Evolutionary conservation across 208 protist genomes (phyloP).

Genomic region (Trypanosoma cruzi): DNA sequence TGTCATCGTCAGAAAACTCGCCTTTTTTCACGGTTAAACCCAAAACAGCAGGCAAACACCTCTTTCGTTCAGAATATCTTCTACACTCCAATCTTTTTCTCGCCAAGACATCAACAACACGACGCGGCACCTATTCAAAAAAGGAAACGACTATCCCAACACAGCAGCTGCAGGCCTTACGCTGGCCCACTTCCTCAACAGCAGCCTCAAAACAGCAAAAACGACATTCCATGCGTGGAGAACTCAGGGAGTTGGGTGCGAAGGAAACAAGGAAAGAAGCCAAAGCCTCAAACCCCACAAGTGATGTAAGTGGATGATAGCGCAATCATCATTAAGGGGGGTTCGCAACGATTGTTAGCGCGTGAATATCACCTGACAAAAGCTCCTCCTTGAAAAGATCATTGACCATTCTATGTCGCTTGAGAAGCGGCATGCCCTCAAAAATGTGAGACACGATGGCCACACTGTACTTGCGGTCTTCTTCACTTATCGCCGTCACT

Average conservation of each 20-base stretch:
- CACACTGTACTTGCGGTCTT: conserved; percentile 71
- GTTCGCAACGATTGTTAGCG: conserved; percentile 65
- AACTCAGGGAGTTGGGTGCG: conserved; percentile 25
- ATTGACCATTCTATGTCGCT: conserved; percentile 77
- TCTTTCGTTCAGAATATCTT: conserved; percentile 19
- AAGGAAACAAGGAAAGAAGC: neutral
- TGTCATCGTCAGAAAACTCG: conserved; percentile 9
- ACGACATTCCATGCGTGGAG: conserved; percentile 12
- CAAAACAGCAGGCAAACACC: conserved; percentile 10
- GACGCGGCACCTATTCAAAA: conserved; percentile 16
- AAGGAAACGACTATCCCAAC: conserved; percentile 17
- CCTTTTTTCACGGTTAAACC: neutral
- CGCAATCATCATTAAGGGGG: conserved; percentile 29
- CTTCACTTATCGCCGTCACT: conserved; percentile 51
- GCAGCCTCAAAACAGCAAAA: conserved; percentile 16
- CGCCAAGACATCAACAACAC: conserved; percentile 2
- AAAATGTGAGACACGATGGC: conserved; percentile 54
- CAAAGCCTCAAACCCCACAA: neutral
- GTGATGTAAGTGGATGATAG: neutral
- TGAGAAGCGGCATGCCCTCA: conserved; percentile 50
- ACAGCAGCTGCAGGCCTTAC: conserved; percentile 20
- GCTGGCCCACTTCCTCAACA: conserved; percentile 12
- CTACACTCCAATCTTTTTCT: conserved; percentile 11
- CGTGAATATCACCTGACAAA: conserved; percentile 69
- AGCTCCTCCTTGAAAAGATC: conserved; percentile 74